Conservation (phyloP, 2,329 filamentous ascomycete species). For the Pestalotiopsis sp. region DNA sequence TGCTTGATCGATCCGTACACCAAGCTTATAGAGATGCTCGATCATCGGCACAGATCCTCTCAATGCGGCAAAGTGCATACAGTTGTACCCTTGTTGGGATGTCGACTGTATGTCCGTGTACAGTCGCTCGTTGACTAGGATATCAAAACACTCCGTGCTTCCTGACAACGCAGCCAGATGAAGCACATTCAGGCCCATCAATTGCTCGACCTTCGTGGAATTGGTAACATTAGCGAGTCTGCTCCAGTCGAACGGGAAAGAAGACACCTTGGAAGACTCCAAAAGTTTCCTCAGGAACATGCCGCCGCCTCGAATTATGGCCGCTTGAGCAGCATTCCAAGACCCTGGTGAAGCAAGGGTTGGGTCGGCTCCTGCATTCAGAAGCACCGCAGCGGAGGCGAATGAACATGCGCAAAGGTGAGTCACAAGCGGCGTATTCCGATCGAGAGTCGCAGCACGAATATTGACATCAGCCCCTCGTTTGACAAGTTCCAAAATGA, state of each 20-base stretch:
- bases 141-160: not conserved
- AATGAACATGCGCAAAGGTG: not conserved
- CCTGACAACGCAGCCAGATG: not conserved
- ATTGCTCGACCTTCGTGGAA: not conserved
- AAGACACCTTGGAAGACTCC: not conserved
- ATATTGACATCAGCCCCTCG: not conserved
- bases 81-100: not conserved
- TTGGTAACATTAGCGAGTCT: not conserved
- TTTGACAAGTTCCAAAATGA: not conserved
- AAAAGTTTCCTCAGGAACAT: not conserved
- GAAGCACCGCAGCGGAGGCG: not conserved
- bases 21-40: not conserved
- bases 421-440: not conserved
- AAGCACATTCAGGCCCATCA: not conserved
- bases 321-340: not conserved
- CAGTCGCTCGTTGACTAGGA: not conserved
- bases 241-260: not conserved
- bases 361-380: not conserved
- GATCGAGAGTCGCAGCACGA: not conserved
- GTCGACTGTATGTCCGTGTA: not conserved
- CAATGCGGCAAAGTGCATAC: not conserved
- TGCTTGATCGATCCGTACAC: not conserved
- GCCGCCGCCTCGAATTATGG: not conserved
- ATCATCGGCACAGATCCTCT: not conserved
- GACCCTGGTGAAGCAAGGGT: not conserved